A percentile compares a stretch with the other conserved stretches of the same genome.
phyloP scores from a whole-genome alignment of 2,329 filamentous ascomycete genomes.

The Xylariales sp. region DNA sequence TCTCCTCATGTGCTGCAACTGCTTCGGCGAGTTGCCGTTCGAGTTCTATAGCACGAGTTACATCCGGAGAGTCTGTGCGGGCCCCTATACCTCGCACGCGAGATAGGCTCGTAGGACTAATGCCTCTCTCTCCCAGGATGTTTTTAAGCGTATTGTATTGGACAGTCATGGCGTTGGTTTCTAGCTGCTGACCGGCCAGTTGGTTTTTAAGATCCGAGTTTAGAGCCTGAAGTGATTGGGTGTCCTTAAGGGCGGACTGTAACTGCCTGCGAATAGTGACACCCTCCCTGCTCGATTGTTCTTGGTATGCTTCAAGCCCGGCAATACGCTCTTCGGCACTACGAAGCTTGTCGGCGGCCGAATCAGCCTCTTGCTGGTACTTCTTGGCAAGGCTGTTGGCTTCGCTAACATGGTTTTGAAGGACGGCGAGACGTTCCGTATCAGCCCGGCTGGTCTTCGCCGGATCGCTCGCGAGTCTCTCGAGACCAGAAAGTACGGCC shows the following conservation, averaged over 20 bases:
- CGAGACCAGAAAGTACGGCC: conserved; percentile 84
- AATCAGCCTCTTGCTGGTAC: conserved; percentile 89
- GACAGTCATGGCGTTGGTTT: conserved; percentile 91
- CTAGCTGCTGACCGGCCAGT: conserved; percentile 86
- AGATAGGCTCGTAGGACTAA: conserved; percentile 78
- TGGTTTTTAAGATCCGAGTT: conserved; percentile 86
- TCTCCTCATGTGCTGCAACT: conserved; percentile 84
- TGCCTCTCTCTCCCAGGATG: conserved; percentile 87
- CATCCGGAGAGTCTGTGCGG: conserved; percentile 82
- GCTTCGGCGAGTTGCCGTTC: conserved; percentile 87
- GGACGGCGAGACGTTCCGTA: conserved; percentile 74
- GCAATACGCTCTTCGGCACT: conserved; percentile 96
- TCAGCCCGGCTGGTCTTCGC: conserved; percentile 61
- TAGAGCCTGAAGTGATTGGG: conserved; percentile 81
- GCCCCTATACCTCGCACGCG: conserved; percentile 79
- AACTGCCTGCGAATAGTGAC: conserved; percentile 90
- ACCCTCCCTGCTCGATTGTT: conserved; percentile 94
- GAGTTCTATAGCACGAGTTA: conserved; percentile 81
- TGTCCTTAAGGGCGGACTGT: conserved; percentile 84
- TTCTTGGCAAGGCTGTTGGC: conserved; percentile 85
- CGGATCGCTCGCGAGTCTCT: conserved; percentile 73
- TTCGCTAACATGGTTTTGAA: conserved; percentile 82
- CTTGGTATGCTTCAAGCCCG: conserved; percentile 95
- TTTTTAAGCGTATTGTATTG: conserved; percentile 95
- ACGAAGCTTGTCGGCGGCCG: conserved; percentile 87